Base-by-base conservation (phyloP, 257 asterid genomes). In the Datura wrightii region DNA sequence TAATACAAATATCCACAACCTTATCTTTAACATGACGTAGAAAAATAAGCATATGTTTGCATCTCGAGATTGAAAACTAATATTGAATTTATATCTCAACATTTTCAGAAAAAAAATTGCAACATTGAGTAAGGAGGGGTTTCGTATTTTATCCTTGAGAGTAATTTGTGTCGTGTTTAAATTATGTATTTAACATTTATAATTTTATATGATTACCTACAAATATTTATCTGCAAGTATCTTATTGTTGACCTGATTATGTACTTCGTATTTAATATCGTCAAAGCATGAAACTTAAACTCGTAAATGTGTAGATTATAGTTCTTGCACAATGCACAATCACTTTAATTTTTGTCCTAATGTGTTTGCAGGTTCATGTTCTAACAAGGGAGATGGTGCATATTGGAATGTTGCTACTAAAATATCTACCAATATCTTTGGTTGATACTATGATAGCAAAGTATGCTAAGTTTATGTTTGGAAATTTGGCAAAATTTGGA, bases 301-400 rank as follows among this genome's bases (percentile, higher is more conserved):
- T 66, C 1, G 3, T 66, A 62, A 24, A 62, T 24, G 10, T 62
- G 70, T 24, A 24, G 41, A 62, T 31, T 14, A 10, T 62, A 24
- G 42, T 39, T 39, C 42, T 39, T 39, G 1, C 42, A 39, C 42
- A 39, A 39, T 39, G 42, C 42, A 2, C 42, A 2, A 39, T 39
- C 0, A 2, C 4, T 39, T 39, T 65, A 11, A 34, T 34, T 5
- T 13, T 31, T 3, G 0, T 76, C 3, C 19, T 59, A 19, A 11
- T 50, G 41, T 19, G 8, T 56, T 42, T 37, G 6, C 82, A 94
- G 97, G 86, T 91, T 42, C 97, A 94, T 81, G 83, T 90, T 2
- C 19, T 94, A 1, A 85, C 79, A 0, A 86, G 89, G 74, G 79
- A 83, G n/a, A 79, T 90, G 87, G 91, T 90, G 50, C 85, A 85